Evolutionary conservation across 2,329 filamentous ascomycete genomes (phyloP).

Genomic region (Dactylonectria macrodidyma): DNA sequence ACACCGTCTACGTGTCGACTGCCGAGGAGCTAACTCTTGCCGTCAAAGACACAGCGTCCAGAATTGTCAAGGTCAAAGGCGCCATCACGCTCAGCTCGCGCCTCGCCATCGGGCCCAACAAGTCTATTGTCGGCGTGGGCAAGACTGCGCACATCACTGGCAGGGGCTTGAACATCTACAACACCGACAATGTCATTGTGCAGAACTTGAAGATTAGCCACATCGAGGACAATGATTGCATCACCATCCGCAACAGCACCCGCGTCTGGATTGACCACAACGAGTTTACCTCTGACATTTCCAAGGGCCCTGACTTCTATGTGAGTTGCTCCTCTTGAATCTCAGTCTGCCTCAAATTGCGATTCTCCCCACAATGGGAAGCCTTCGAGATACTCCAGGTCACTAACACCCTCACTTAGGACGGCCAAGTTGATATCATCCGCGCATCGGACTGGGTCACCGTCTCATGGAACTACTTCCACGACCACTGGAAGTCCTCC

Average conservation of each 20-base stretch:
- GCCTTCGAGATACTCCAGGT: too few species aligned
- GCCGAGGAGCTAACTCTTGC: constrained; percentile 60
- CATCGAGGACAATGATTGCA: constrained; percentile 58
- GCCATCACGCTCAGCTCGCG: constrained; percentile 53
- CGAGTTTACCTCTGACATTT: constrained; percentile 60
- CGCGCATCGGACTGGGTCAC: constrained; percentile 62
- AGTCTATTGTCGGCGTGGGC: constrained; percentile 57
- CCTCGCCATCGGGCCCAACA: constrained; percentile 62
- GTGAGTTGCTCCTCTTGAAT: constrained; percentile 29
- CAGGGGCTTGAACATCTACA: constrained; percentile 53
- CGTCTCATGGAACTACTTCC: constrained; percentile 65
- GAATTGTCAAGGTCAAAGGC: constrained; percentile 58
- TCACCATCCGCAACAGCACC: constrained; percentile 61
- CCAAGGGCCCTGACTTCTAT: constrained; percentile 56
- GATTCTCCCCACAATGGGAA: not conserved
- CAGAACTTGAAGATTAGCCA: constrained; percentile 56
- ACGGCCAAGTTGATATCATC: constrained; percentile 63
- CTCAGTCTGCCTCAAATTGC: not conserved
- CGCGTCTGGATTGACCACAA: constrained; percentile 65
- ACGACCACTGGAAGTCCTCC: constrained; percentile 64
- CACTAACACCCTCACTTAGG: constrained; percentile 43
- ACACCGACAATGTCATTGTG: constrained; percentile 57
- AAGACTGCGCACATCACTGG: constrained; percentile 54
- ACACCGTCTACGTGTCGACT: constrained; percentile 62
- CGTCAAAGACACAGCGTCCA: constrained; percentile 52